These are phyloP conservation scores for Colletotrichum echinochloae DNA, from an alignment of 2,329 filamentous ascomycete species.

Conservation along the genomic window DNA sequence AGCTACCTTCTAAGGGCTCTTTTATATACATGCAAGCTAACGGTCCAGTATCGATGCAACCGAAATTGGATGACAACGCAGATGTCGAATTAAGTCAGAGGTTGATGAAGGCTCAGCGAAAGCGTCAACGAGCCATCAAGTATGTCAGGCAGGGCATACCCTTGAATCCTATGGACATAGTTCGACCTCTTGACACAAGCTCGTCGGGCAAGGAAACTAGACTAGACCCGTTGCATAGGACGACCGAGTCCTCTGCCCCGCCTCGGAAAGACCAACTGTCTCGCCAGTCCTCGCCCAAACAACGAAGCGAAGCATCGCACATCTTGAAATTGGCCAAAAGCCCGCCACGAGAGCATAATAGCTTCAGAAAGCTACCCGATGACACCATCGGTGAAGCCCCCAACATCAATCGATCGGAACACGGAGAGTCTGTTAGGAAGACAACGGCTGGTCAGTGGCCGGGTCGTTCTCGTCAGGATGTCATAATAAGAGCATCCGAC, in stretches of 20 bases:
- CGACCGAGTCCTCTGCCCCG: background rate
- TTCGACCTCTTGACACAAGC: background rate
- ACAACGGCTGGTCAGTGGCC: background rate
- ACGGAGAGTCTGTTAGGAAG: background rate
- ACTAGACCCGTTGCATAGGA: background rate
- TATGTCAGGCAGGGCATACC: background rate
- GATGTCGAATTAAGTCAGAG: constrained; percentile 33
- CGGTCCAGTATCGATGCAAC: constrained; percentile 33
- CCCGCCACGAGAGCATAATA: background rate
- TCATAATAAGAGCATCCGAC: background rate
- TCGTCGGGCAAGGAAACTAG: background rate
- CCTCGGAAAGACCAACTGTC: background rate
- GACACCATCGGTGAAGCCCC: background rate
- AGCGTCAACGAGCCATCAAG: constrained; percentile 12
- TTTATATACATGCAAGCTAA: background rate
- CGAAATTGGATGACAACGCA: constrained; percentile 22
- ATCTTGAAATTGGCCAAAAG: background rate
- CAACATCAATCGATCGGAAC: background rate
- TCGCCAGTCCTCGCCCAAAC: background rate
- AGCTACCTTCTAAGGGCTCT: background rate
- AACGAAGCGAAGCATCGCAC: background rate
- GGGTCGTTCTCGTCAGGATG: background rate
- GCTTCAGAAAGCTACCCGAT: background rate
- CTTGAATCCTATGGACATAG: background rate
- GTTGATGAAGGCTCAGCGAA: constrained; percentile 14